A percentile compares a stretch with the other conserved stretches of the same genome.
These are phyloP conservation scores for Pleurotus ostreatus DNA, from an alignment of 768 basidiomycete species.

Conservation along the genomic window DNA sequence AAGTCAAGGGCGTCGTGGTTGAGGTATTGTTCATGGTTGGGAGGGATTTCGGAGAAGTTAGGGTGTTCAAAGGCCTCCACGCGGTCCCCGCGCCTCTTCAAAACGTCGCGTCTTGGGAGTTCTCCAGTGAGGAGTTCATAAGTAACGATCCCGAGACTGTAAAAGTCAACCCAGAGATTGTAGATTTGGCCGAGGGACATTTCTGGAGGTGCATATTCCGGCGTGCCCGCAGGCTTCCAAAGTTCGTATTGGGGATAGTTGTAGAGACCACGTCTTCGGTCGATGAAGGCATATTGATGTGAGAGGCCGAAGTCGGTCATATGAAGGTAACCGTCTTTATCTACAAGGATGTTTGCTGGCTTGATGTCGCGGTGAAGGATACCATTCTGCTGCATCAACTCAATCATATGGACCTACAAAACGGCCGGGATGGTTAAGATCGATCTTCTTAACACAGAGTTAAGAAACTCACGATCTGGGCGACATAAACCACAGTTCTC, in stretches of 20 bases:
- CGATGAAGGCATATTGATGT: neutral
- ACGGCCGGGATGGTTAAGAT: neutral
- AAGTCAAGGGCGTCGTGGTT: neutral
- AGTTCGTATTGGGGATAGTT: neutral
- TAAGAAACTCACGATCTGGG: neutral
- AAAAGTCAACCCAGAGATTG: neutral
- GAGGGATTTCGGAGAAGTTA: neutral
- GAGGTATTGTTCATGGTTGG: neutral
- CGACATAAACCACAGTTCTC: neutral
- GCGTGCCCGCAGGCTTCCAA: neutral
- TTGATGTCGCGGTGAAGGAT: neutral
- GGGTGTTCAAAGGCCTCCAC: constrained; percentile 1
- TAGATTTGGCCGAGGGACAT: neutral
- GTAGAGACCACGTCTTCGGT: neutral
- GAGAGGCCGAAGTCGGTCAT: neutral
- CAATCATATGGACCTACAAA: neutral
- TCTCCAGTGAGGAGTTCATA: neutral
- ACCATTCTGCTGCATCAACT: neutral
- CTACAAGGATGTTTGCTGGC: neutral
- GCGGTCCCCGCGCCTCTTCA: neutral
- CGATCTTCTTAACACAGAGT: neutral
- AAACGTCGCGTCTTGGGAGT: neutral
- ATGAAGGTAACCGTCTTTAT: neutral
- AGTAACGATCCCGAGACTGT: neutral
- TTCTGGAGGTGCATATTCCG: neutral